Evolutionary conservation across 352 stramenopile species (phyloP).

Genomic region (Phytophthora nicotianae): DNA sequence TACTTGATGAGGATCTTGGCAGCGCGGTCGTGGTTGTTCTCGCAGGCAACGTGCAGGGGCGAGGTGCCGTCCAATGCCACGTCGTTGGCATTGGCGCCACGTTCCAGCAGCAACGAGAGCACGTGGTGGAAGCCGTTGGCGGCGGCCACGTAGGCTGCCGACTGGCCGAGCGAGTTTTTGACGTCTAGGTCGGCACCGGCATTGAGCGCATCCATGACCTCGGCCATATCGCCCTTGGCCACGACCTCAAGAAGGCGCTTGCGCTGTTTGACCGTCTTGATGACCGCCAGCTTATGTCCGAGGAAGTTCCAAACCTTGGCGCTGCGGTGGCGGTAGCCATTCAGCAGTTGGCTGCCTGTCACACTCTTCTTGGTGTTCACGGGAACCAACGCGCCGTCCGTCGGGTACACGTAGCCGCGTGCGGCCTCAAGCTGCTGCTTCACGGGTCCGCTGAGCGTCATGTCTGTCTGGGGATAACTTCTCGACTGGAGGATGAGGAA

Average conservation of each 20-base stretch:
- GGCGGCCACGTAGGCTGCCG: slow-evolving; percentile 64
- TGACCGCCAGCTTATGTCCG: slow-evolving; percentile 72
- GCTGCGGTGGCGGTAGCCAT: slow-evolving; percentile 35
- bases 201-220: slow-evolving; percentile 69
- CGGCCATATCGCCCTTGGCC: slow-evolving; percentile 49
- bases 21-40: slow-evolving; percentile 60
- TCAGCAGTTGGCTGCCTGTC: slow-evolving; percentile 26
- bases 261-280: slow-evolving; percentile 70
- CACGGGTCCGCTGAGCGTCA: slow-evolving; percentile 53
- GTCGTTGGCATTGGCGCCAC: slow-evolving; percentile 63
- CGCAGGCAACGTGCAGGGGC: slow-evolving; percentile 63
- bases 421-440: slow-evolving; percentile 55
- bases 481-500: slow-evolving; percentile 14
- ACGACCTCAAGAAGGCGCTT: slow-evolving; percentile 74
- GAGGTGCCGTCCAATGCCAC: slow-evolving; percentile 57
- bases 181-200: slow-evolving; percentile 59
- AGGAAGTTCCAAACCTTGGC: slow-evolving; percentile 78
- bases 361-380: slow-evolving; percentile 49
- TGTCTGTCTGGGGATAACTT: slow-evolving; percentile 31
- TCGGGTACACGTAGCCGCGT: slow-evolving; percentile 47
- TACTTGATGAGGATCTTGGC: slow-evolving; percentile 68
- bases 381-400: slow-evolving; percentile 53
- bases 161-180: slow-evolving; percentile 58
- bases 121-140: slow-evolving; percentile 62
- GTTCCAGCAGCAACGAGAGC: slow-evolving; percentile 69